These are phyloP conservation scores for Alternaria sp. DNA, from an alignment of 2,329 filamentous ascomycete genomes.

Conservation along the genomic window DNA sequence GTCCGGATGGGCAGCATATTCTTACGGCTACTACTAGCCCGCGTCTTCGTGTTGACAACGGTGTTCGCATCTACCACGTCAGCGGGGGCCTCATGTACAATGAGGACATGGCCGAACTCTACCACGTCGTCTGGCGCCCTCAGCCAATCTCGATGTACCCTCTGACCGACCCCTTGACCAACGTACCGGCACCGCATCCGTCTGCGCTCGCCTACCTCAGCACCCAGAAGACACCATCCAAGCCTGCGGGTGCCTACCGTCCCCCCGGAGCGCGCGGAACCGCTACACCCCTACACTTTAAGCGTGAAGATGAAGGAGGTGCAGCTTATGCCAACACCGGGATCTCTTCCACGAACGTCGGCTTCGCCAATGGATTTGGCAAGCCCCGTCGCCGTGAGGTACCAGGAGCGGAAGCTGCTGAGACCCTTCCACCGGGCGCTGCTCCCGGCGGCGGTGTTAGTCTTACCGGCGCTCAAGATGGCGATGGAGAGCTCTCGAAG, in stretches of 20 bases:
- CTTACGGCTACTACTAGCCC: conserved; percentile 98
- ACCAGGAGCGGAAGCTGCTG: conserved; percentile 80
- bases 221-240: conserved; percentile 91
- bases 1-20: conserved; percentile 92
- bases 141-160: conserved; percentile 67
- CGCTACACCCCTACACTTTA: conserved; percentile 90
- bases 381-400: conserved; percentile 75
- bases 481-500: conserved; percentile 80
- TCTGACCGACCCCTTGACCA: conserved; percentile 72
- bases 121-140: conserved; percentile 86
- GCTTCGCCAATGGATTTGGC: conserved; percentile 78
- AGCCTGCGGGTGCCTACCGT: conserved; percentile 95
- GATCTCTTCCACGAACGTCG: conserved; percentile 63
- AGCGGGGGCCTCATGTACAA: conserved; percentile 90
- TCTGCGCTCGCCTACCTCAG: conserved; percentile 84
- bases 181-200: conserved; percentile 77
- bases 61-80: conserved; percentile 93
- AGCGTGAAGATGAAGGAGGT: conserved; percentile 95
- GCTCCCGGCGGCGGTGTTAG: conserved; percentile 70
- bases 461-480: conserved; percentile 67
- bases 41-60: conserved; percentile 93
- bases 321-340: conserved; percentile 86
- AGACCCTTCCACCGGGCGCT: conserved; percentile 70
- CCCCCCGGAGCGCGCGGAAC: conserved; percentile 91
- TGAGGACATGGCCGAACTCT: conserved; percentile 92